A percentile compares a stretch with the other conserved stretches of the same genome.
Conservation (phyloP, 768 basidiomycete species). For the Harrya chromipes region DNA sequence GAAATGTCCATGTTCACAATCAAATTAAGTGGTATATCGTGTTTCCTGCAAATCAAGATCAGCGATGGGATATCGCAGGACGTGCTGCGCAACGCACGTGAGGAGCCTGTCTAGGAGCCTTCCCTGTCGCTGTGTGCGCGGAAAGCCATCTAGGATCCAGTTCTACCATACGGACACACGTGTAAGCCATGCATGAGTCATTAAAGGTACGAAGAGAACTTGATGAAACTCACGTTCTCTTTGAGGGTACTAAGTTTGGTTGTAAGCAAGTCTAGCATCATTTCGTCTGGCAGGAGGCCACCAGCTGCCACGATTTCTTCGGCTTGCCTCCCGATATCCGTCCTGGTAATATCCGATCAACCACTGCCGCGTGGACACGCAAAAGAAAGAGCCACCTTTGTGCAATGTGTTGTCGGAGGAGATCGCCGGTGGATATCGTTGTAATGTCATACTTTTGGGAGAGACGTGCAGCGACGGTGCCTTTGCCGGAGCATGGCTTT, state of each 20-base stretch:
- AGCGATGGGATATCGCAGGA: not conserved
- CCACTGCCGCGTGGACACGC: not conserved
- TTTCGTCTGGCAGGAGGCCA: conserved; percentile 69
- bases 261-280: conserved; percentile 74
- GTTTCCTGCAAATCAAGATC: conserved; percentile 41
- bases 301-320: conserved; percentile 78
- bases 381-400: conserved; percentile 41
- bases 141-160: conserved; percentile 92
- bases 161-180: conserved; percentile 42
- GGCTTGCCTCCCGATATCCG: conserved; percentile 68
- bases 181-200: conserved; percentile 2
- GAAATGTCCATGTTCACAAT: conserved; percentile 82
- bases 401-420: conserved; percentile 77
- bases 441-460: conserved; percentile 72
- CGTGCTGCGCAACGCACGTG: conserved; percentile 40
- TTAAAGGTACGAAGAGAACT: not conserved
- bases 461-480: conserved; percentile 71
- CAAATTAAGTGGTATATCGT: conserved; percentile 64
- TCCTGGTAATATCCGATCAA: conserved; percentile 35
- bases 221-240: conserved; percentile 48
- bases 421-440: conserved; percentile 78
- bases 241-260: conserved; percentile 62
- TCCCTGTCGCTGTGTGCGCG: conserved; percentile 80
- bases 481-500: conserved; percentile 73
- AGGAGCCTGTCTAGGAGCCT: conserved; percentile 71